A percentile compares a stretch with the other conserved stretches of the same genome.
These are phyloP conservation scores for Oenanthe sinensis DNA, from an alignment of 129 eudicot species.

Conservation along the genomic window DNA sequence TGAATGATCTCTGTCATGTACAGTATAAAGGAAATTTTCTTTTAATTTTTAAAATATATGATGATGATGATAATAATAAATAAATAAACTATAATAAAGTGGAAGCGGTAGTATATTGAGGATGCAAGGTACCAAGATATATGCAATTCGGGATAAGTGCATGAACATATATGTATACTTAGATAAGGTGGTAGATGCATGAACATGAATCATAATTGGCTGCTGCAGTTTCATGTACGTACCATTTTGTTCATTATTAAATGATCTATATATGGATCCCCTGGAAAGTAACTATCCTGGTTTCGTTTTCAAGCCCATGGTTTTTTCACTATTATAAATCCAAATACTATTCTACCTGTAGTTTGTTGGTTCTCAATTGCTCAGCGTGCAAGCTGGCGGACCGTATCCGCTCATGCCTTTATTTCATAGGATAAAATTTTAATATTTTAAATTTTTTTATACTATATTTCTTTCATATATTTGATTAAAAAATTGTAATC, in stretches of 20 bases:
- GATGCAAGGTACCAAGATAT: not conserved
- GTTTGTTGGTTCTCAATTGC: not conserved
- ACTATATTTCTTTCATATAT: too few relatives aligned
- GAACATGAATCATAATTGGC: not conserved
- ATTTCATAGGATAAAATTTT: too few relatives aligned
- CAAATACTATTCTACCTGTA: not conserved
- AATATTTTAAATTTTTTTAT: too few relatives aligned
- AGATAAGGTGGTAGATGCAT: conserved; percentile 5
- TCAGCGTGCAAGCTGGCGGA: not conserved
- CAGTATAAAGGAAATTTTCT: too few relatives aligned
- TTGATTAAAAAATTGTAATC: too few relatives aligned
- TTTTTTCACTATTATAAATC: not conserved
- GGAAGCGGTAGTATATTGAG: not conserved
- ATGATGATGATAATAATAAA: too few relatives aligned
- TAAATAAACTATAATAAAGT: too few relatives aligned
- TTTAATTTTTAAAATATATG: too few relatives aligned
- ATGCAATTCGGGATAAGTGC: not conserved
- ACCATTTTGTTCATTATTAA: not conserved
- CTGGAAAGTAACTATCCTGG: not conserved
- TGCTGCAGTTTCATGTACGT: not conserved
- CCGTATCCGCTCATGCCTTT: not conserved
- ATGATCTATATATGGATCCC: not conserved
- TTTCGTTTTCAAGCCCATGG: not conserved
- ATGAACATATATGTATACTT: not conserved
- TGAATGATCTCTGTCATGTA: too few relatives aligned